Percentiles rank a stretch among this genome's conserved stretches.
These are phyloP conservation scores for Leersia perrieri DNA, from an alignment of 176 grass and related monocot species.

Conservation along the genomic window DNA sequence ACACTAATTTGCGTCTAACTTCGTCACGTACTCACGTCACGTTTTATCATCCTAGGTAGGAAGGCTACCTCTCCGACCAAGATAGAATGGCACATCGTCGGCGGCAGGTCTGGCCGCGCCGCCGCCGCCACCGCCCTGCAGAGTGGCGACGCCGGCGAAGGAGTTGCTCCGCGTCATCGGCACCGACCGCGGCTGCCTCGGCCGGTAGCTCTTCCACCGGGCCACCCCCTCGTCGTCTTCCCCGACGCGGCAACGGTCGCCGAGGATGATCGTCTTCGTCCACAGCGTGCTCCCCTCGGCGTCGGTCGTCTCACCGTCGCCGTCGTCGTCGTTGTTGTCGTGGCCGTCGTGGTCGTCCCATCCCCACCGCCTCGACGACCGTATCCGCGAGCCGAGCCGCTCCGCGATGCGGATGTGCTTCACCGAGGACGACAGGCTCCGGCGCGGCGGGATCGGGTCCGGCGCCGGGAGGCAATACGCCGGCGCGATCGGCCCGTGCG, in stretches of 20 bases:
- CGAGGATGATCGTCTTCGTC: conserved; percentile 58
- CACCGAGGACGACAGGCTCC: conserved; percentile 42
- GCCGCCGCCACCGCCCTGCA: background rate
- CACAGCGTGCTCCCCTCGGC: conserved; percentile 32
- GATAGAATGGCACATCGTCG: background rate
- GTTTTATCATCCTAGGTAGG: background rate
- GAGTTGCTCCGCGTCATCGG: conserved; percentile 55
- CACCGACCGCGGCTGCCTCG: conserved; percentile 50
- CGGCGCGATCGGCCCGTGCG: conserved; percentile 46
- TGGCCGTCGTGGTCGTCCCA: background rate
- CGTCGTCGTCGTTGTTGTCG: background rate
- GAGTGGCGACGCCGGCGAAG: conserved; percentile 28
- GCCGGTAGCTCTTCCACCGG: conserved; percentile 38
- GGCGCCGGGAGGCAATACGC: background rate
- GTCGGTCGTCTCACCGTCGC: background rate
- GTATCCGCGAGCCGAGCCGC: conserved; percentile 30
- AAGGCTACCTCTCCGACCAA: background rate
- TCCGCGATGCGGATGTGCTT: conserved; percentile 34
- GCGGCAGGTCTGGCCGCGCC: background rate
- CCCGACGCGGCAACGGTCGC: conserved; percentile 44
- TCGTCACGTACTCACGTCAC: background rate
- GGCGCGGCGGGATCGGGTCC: conserved; percentile 20
- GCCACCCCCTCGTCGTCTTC: background rate
- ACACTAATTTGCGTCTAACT: background rate
- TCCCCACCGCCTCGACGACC: conserved; percentile 33